phyloP scores from a whole-genome alignment of 83 land plant genomes.

The Isoetes engelmannii region DNA sequence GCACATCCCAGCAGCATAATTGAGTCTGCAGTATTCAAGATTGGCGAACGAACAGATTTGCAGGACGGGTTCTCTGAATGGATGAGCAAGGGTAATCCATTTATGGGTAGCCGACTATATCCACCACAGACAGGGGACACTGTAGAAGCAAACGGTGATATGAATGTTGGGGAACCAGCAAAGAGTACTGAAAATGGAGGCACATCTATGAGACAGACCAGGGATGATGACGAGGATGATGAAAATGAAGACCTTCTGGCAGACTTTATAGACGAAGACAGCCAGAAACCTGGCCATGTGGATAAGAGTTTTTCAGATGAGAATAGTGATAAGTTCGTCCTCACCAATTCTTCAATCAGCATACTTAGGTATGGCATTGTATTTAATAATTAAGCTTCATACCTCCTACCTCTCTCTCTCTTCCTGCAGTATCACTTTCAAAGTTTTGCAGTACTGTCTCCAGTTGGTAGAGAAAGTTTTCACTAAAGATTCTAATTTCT shows the following conservation, averaged over 20 bases:
- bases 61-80: conserved; percentile 67
- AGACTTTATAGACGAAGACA: conserved; percentile 98
- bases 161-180: neutral
- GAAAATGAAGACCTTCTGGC: conserved; percentile 96
- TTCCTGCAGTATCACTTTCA: too few species aligned
- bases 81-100: conserved; percentile 73
- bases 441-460: too few species aligned
- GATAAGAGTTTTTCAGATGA: conserved; percentile 24
- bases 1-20: neutral
- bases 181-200: conserved; percentile 7
- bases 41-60: conserved; percentile 16
- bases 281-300: conserved; percentile 87
- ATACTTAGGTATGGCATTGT: conserved; percentile 18
- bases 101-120: conserved; percentile 8
- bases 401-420: neutral
- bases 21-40: conserved; percentile 2
- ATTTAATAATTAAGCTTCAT: neutral
- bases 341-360: conserved; percentile 25
- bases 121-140: conserved; percentile 1
- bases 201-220: neutral
- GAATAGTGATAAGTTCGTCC: conserved; percentile 11
- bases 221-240: conserved; percentile 46
- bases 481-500: too few species aligned
- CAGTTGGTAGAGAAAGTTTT: too few species aligned
- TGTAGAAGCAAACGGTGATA: conserved; percentile 9